Conservation (phyloP, 768 basidiomycete genomes). For the Lentinula boryana region DNA sequence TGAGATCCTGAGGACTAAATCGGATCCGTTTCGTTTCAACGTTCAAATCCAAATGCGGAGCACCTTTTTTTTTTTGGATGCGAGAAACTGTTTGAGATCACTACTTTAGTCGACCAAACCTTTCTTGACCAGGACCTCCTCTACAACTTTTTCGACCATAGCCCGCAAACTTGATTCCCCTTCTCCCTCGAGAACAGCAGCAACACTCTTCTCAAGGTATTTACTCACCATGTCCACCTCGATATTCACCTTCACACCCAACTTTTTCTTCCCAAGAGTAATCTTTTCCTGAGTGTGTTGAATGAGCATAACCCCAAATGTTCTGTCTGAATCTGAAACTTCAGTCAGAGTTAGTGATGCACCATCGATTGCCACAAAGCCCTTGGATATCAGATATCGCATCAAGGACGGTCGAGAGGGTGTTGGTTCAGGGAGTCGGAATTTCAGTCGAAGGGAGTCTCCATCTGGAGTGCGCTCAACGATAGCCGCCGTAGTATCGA, state of each 20-base stretch:
- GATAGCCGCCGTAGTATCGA: constrained; percentile 84
- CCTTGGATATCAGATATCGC: constrained; percentile 86
- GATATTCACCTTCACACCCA: constrained; percentile 85
- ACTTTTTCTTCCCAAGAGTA: constrained; percentile 64
- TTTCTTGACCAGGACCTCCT: constrained; percentile 44
- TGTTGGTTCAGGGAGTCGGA: constrained; percentile 65
- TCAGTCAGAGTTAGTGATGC: constrained; percentile 86
- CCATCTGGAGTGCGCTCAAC: constrained; percentile 65
- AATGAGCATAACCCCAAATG: constrained; percentile 92
- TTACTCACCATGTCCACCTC: constrained; percentile 96
- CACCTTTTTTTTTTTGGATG: neutral
- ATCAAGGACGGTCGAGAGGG: constrained; percentile 56
- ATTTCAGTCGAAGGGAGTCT: constrained; percentile 80
- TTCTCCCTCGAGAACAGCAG: constrained; percentile 54
- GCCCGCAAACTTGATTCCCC: constrained; percentile 40
- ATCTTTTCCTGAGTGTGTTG: constrained; percentile 89
- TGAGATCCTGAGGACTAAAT: too few species aligned
- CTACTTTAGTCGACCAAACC: constrained; percentile 20
- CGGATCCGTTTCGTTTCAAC: too few species aligned
- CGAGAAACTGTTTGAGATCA: neutral
- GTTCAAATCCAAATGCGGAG: too few species aligned
- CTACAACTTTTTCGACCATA: constrained; percentile 54
- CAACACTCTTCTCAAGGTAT: constrained; percentile 81
- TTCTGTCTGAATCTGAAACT: constrained; percentile 56
- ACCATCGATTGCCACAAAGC: constrained; percentile 92